phyloP scores from a whole-genome alignment of 164 flowering plant species.

The Umbellularia californica region DNA sequence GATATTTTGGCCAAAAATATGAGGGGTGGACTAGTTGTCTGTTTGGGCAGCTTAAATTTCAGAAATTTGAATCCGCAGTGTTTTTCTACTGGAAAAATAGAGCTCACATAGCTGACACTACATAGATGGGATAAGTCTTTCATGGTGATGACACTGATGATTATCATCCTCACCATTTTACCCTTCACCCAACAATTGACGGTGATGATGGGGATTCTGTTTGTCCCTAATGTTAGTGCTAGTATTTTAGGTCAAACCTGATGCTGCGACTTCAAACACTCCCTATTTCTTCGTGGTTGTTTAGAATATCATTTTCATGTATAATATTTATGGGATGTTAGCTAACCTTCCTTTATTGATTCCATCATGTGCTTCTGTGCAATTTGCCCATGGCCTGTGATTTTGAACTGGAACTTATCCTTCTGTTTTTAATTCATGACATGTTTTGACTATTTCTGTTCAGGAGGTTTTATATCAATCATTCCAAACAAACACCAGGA shows the following conservation, averaged over 20 bases:
- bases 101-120: too few relatives aligned
- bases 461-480: conserved; percentile 27
- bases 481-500: conserved; percentile 10
- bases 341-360: neutral
- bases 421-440: neutral
- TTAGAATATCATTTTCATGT: neutral
- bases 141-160: too few relatives aligned
- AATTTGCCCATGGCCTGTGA: neutral
- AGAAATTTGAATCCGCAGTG: neutral
- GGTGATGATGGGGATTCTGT: too few relatives aligned
- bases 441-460: conserved; percentile 1
- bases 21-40: neutral
- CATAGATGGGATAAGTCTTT: too few relatives aligned
- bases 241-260: neutral
- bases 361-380: neutral
- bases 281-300: neutral
- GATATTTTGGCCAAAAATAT: neutral
- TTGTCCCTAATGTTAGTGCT: neutral
- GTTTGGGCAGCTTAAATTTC: neutral
- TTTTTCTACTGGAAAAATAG: neutral
- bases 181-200: too few relatives aligned
- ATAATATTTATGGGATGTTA: neutral
- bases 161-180: too few relatives aligned
- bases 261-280: neutral
- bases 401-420: neutral